Percentiles rank a stretch among this genome's conserved stretches.
Conservation (phyloP, 2,329 filamentous ascomycete genomes). For the Daldinia sp. region DNA sequence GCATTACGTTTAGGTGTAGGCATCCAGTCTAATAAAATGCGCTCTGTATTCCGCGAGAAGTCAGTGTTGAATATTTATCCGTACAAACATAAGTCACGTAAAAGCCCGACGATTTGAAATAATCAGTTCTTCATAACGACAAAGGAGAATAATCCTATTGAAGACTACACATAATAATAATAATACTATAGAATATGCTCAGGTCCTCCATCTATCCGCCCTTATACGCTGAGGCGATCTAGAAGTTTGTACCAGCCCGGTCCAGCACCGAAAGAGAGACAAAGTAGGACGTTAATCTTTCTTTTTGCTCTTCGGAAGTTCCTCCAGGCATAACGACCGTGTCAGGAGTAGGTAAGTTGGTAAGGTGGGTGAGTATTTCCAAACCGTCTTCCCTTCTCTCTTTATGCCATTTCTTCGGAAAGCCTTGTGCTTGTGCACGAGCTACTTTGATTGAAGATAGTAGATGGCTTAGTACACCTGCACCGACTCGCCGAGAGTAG, state of each 20-base stretch:
- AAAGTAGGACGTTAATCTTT: slow-evolving; percentile 25
- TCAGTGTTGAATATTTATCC: background rate
- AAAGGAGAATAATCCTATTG: slow-evolving; percentile 35
- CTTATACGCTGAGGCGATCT: slow-evolving; percentile 32
- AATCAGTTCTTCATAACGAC: slow-evolving; percentile 18
- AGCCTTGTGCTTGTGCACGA: background rate
- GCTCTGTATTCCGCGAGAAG: background rate
- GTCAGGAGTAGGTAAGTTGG: slow-evolving; percentile 14
- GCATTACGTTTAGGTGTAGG: background rate
- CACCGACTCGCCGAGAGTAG: slow-evolving; percentile 42
- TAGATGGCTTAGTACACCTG: slow-evolving; percentile 43
- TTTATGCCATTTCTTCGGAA: slow-evolving; percentile 5
- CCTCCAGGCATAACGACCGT: slow-evolving; percentile 32
- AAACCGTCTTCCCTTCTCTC: slow-evolving; percentile 17
- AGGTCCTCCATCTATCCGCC: slow-evolving; percentile 33
- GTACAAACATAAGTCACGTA: slow-evolving; percentile 3
- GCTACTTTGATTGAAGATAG: background rate
- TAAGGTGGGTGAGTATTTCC: slow-evolving; percentile 21
- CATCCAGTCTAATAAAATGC: slow-evolving; percentile 15
- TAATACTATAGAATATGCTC: slow-evolving; percentile 20
- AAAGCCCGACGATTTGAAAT: slow-evolving; percentile 1
- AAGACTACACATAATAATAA: slow-evolving; percentile 33
- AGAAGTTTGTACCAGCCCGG: slow-evolving; percentile 24
- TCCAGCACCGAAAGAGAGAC: slow-evolving; percentile 28
- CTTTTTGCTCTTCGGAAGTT: slow-evolving; percentile 14